Evolutionary conservation across 1,284 basidiomycete species (phyloP), one percentile per base, ranked within the genome.

Genomic region (Heterobasidion annosum): DNA sequence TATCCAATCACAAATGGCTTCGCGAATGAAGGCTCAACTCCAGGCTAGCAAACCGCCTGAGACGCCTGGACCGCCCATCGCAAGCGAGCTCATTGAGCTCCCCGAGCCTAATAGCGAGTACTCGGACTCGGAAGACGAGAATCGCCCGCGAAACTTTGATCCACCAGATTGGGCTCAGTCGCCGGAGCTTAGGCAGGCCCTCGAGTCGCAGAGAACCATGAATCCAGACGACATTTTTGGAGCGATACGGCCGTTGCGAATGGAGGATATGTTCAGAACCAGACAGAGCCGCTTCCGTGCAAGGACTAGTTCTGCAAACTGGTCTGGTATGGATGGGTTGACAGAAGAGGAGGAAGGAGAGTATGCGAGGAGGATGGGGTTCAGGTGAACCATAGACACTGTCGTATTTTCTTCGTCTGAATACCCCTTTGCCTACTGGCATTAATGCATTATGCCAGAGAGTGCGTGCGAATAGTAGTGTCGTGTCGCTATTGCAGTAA

Each of bases 91-190:
- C 59, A 94, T 93, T 61, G 91, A 93, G 63, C 74, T 98, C 37
- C 93, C 94, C 0, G 94, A 97, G 55, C 93, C 96, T 63, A 88
- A 92, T 60, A 93, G 90, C 69, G 94, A 97, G 63, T 97, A 97
- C 68, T 96, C 93, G 2, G 90, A 97, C 69, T 95, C 93, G 3
- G 94, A 93, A 50, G 91, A 96, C 63, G 91, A 93, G 65, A 81
- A 83, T 62, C 82, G 87, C 19, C 76, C 77, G 49, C 75, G 79
- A 56, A 84, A 84, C 34, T 85, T 83, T 62, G 81, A 88, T 66
- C 84, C 79, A 59, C 93, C 85, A 3, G 77, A 79, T 16, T 98
- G 95, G 94, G 91, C 93, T 5, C 91, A 95, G 66, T 92, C 91
- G 32, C 92, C 93, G 13, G 85, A 88, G 63, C 77, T 98, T 34